phyloP scores from a whole-genome alignment of 805 yeast species.

The Metschnikowia arizonensis region DNA sequence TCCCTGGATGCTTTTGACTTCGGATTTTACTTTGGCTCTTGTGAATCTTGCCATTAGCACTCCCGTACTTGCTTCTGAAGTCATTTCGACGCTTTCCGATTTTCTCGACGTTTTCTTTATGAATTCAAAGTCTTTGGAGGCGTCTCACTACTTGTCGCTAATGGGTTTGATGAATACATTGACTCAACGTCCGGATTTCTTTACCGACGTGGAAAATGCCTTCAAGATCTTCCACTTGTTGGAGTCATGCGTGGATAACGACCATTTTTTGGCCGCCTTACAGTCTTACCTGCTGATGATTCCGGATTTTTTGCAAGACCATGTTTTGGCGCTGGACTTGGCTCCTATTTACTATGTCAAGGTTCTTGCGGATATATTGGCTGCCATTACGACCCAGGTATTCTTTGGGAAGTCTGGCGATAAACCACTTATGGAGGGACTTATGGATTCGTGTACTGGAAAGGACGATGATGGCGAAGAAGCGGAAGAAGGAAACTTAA shows the following conservation, averaged over 20 bases:
- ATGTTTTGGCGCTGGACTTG: constrained; percentile 29
- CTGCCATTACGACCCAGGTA: constrained; percentile 30
- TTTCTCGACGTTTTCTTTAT: constrained; percentile 27
- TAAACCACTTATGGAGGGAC: constrained; percentile 20
- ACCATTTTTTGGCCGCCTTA: constrained; percentile 35
- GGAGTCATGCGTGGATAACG: constrained; percentile 36
- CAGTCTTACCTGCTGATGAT: constrained; percentile 27
- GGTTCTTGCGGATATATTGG: constrained; percentile 33
- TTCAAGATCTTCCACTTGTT: constrained; percentile 31
- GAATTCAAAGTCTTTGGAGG: constrained; percentile 15
- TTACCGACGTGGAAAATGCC: constrained; percentile 21
- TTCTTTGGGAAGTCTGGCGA: constrained; percentile 20
- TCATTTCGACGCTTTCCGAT: constrained; percentile 25
- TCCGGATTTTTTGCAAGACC: constrained; percentile 10
- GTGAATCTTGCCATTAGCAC: constrained; percentile 26
- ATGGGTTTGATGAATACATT: constrained; percentile 35
- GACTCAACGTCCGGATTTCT: constrained; percentile 24
- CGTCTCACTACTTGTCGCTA: constrained; percentile 33
- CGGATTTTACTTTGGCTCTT: constrained; percentile 32
- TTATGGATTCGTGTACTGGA: neutral
- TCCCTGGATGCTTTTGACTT: constrained; percentile 37
- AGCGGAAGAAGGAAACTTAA: no score
- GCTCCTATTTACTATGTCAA: constrained; percentile 35
- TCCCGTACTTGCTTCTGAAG: constrained; percentile 23
- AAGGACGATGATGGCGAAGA: neutral